phyloP scores from a whole-genome alignment of 202 grass and related monocot genomes.

The Setaria viridis region DNA sequence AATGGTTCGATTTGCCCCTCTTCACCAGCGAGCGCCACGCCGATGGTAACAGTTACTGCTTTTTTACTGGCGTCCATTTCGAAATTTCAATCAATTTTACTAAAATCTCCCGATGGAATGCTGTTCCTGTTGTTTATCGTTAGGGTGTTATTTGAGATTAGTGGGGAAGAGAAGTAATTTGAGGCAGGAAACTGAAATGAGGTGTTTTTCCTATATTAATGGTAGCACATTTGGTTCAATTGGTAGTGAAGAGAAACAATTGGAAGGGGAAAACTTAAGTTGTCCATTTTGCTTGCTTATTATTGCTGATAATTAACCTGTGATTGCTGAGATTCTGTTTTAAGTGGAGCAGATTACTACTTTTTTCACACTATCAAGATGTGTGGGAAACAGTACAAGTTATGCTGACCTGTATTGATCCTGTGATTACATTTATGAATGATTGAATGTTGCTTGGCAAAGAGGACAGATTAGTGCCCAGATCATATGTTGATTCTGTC shows the following conservation, averaged over 20 bases:
- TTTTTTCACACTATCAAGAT: no score
- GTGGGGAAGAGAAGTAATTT: background rate
- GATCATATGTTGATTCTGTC: no score
- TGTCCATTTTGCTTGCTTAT: no score
- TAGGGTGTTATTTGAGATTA: background rate
- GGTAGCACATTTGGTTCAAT: no score
- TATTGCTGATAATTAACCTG: no score
- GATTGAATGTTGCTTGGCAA: no score
- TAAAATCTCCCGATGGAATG: background rate
- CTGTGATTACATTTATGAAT: no score
- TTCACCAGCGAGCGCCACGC: conserved; percentile 57
- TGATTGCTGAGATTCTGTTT: background rate
- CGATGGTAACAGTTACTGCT: conserved; percentile 39
- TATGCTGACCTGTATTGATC: no score
- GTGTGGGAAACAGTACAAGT: no score
- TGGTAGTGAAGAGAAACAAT: no score
- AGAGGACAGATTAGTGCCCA: no score
- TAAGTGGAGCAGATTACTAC: background rate
- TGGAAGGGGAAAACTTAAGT: no score
- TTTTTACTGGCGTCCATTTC: background rate
- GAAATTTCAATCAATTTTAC: background rate
- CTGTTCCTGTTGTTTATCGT: background rate
- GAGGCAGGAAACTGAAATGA: background rate
- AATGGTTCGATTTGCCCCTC: conserved; percentile 77
- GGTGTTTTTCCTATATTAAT: background rate